These are phyloP conservation scores for Trametopsis cervina DNA, from an alignment of 768 basidiomycete species.

Conservation along the genomic window DNA sequence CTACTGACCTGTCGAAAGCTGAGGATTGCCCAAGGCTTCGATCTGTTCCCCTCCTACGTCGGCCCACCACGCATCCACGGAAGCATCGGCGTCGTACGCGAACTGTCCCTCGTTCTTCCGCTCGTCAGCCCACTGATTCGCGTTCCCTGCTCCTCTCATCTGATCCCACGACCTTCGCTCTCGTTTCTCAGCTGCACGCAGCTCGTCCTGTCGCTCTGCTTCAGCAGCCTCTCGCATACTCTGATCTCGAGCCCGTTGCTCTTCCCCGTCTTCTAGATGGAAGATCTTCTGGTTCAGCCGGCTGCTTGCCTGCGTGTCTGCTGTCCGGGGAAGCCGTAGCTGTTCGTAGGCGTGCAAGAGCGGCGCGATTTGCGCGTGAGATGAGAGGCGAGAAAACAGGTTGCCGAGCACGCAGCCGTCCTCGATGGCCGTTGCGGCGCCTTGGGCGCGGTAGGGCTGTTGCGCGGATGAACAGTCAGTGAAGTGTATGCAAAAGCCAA, in stretches of 20 bases:
- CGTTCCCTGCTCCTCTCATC: conserved; percentile 31
- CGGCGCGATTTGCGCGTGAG: conserved; percentile 32
- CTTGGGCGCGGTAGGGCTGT: conserved; percentile 35
- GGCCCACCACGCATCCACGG: conserved; percentile 44
- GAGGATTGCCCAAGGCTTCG: too few relatives aligned
- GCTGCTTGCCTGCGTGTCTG: conserved; percentile 40
- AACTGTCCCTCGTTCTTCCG: conserved; percentile 40
- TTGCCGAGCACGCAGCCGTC: conserved; percentile 39
- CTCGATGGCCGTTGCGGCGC: conserved; percentile 41
- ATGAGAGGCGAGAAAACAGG: conserved; percentile 37
- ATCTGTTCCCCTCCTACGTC: conserved; percentile 19
- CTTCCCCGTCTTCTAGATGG: conserved; percentile 47
- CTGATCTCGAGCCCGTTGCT: conserved; percentile 42
- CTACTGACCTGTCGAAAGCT: too few relatives aligned
- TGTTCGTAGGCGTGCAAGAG: conserved; percentile 45
- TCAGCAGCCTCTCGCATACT: conserved; percentile 35
- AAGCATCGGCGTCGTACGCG: conserved; percentile 46
- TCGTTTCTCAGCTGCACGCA: not conserved
- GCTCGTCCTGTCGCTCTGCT: not conserved
- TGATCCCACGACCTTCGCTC: conserved; percentile 22
- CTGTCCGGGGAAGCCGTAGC: conserved; percentile 43
- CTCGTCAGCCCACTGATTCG: conserved; percentile 54
- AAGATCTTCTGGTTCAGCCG: conserved; percentile 46
- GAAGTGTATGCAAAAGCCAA: not conserved
- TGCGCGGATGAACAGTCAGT: not conserved